A percentile compares a stretch with the other conserved stretches of the same genome.
These are phyloP conservation scores for Danielia reshetovae DNA, from an alignment of 805 yeast genomes.

Conservation along the genomic window DNA sequence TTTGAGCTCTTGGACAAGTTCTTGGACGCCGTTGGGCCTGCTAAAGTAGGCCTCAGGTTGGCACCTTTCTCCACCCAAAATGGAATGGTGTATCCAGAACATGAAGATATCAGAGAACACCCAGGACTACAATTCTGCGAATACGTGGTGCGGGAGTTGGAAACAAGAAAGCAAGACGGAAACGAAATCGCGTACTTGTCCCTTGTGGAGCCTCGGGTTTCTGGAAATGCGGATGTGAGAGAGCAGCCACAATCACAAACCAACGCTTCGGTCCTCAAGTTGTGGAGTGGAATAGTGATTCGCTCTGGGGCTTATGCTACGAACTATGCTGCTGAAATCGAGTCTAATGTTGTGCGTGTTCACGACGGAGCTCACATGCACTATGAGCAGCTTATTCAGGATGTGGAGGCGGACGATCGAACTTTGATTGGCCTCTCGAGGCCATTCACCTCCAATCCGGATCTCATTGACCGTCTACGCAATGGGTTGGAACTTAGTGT, in stretches of 20 bases:
- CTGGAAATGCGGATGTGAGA: constrained; percentile 9
- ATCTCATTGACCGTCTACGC: constrained; percentile 34
- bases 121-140: constrained; percentile 29
- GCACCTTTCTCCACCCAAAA: constrained; percentile 39
- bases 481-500: constrained; percentile 31
- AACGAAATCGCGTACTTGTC: constrained; percentile 33
- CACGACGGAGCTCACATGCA: constrained; percentile 25
- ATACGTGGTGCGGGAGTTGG: constrained; percentile 37
- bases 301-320: constrained; percentile 2
- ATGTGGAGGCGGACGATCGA: neutral
- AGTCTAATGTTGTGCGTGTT: constrained; percentile 15
- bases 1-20: constrained; percentile 47
- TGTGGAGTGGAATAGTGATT: constrained; percentile 44
- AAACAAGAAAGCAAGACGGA: constrained; percentile 31
- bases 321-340: constrained; percentile 16
- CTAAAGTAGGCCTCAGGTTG: constrained; percentile 44
- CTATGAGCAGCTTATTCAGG: neutral
- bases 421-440: constrained; percentile 43
- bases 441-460: constrained; percentile 43
- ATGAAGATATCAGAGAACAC: constrained; percentile 26
- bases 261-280: constrained; percentile 34
- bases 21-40: constrained; percentile 21
- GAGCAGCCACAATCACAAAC: constrained; percentile 17
- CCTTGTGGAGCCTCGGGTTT: constrained; percentile 27
- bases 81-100: constrained; percentile 33